Evolutionary conservation across 768 basidiomycete genomes (phyloP).

Genomic region (Atractiella rhizophila): DNA sequence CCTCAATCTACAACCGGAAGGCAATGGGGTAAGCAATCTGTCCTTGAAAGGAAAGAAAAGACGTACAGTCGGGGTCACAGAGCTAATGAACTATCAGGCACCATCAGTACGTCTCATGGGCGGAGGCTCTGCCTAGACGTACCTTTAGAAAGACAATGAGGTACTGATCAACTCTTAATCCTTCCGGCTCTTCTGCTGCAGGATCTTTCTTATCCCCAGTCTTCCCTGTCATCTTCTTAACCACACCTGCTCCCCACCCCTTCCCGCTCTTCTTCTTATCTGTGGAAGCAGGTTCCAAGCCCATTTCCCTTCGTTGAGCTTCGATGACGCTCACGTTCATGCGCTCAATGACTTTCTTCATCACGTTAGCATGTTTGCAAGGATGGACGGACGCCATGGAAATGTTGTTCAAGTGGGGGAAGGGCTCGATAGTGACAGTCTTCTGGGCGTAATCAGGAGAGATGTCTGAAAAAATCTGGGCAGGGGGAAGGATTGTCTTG

Average conservation of each 20-base stretch:
- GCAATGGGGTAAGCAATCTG: neutral
- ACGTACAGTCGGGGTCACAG: conserved; percentile 30
- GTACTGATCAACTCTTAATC: conserved; percentile 93
- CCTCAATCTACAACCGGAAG: conserved; percentile 37
- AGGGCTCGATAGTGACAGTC: conserved; percentile 92
- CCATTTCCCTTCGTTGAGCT: conserved; percentile 33
- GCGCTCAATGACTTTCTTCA: conserved; percentile 98
- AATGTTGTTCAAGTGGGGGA: conserved; percentile 72
- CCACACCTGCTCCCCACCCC: conserved; percentile 37
- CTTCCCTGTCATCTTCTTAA: conserved; percentile 46
- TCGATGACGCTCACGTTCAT: conserved; percentile 78
- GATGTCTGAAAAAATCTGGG: conserved; percentile 89
- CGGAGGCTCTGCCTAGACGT: neutral
- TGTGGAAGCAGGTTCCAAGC: conserved; percentile 27
- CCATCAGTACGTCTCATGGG: neutral
- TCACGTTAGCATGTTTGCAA: conserved; percentile 93
- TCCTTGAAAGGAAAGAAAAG: neutral
- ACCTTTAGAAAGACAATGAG: conserved; percentile 34
- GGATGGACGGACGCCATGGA: conserved; percentile 78
- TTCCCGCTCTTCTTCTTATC: conserved; percentile 25
- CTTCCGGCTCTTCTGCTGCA: conserved; percentile 44
- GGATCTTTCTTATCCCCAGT: conserved; percentile 27
- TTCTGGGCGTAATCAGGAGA: conserved; percentile 93
- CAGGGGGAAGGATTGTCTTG: conserved; percentile 57
- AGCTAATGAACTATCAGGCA: conserved; percentile 56